Base-by-base conservation (phyloP, 2,329 filamentous ascomycete genomes). In the Calonectria pseudoreteaudii region DNA sequence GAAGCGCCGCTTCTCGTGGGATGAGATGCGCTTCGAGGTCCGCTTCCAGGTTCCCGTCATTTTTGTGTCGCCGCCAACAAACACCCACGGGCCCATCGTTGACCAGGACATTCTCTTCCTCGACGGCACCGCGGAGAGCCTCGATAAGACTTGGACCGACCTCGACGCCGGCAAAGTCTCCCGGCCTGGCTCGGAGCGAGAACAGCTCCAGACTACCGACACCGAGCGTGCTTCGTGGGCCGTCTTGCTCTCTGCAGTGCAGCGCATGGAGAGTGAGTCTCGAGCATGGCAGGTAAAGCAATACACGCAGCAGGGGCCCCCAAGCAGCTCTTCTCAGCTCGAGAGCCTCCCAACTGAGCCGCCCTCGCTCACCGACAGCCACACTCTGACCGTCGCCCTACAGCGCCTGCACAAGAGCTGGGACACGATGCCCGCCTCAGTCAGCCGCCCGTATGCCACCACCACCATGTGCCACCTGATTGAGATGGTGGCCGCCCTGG, bases 171-270 rank as follows among this genome's bases (percentile, higher is more conserved):
- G 56, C 34, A 62, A 62, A 14, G n/a, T 62, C 14, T 28, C 20
- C 2, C 56, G 36, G 16, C 56, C 56, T 9, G 56, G 56, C 36
- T 73, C 80, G 18, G 69, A 66, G 10, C 83, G 83, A 76, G 77
- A 85, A 73, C 79, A 82, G 66, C 84, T 91, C 0, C 88, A 90
- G 74, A 91, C 90, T 2, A 88, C 89, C 8, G 88, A 91, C 76
- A 90, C 90, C 69, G 90, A 91, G 78, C 82, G 86, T n/a, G 88
- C 88, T 4, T 90, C 89, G 1, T 91, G 90, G 90, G 84, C 89
- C 5, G 84, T 85, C 9, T 80, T 91, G 14, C 83, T 91, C n/a
- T 86, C 85, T 4, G 85, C 87, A 14, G 78, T 90, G 0, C 89
- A 91, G 69, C 79, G 80, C 20, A 89, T 90, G 85, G 90, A 91